phyloP scores from a whole-genome alignment of 2,329 filamentous ascomycete species.

The Pseudogymnoascus sp. region DNA sequence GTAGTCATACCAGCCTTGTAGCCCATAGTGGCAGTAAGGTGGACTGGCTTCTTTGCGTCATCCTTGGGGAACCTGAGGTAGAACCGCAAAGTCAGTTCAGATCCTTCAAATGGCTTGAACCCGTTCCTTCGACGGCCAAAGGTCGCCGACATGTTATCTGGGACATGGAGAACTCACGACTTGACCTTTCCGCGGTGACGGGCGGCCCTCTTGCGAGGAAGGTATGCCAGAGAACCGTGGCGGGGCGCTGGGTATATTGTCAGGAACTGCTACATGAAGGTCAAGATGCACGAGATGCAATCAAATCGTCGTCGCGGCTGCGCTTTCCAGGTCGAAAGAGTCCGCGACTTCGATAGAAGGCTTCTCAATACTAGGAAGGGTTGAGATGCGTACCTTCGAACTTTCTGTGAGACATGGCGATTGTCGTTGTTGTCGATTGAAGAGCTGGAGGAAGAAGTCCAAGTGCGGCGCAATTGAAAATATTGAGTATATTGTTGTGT shows the following conservation, averaged over 20 bases:
- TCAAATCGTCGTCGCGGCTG: slow-evolving; percentile 5
- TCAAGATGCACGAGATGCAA: slow-evolving; percentile 2
- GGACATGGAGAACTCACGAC: slow-evolving; percentile 58
- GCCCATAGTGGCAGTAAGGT: slow-evolving; percentile 95
- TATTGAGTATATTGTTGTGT: slow-evolving; percentile 9
- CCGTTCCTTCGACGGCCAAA: slow-evolving; percentile 20
- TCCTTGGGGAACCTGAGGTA: slow-evolving; percentile 90
- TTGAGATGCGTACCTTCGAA: slow-evolving; percentile 20
- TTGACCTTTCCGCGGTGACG: slow-evolving; percentile 97
- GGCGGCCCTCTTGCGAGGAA: slow-evolving; percentile 86
- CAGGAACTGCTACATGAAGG: not conserved
- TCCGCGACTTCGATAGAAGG: slow-evolving; percentile 2
- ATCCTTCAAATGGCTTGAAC: slow-evolving; percentile 18
- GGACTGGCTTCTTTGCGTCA: slow-evolving; percentile 98
- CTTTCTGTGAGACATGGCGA: slow-evolving; percentile 16
- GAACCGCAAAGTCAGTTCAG: slow-evolving; percentile 17
- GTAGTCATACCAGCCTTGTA: slow-evolving; percentile 99
- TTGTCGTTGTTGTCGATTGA: slow-evolving; percentile 9
- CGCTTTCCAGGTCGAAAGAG: slow-evolving; percentile 5
- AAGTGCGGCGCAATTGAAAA: slow-evolving; percentile 9
- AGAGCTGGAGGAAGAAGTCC: slow-evolving; percentile 8
- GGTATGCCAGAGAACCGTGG: slow-evolving; percentile 85
- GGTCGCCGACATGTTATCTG: slow-evolving; percentile 17
- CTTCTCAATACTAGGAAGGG: not conserved
- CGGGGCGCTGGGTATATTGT: slow-evolving; percentile 61